phyloP scores from a whole-genome alignment of 805 yeast species.

The Priceomyces carsonii region DNA sequence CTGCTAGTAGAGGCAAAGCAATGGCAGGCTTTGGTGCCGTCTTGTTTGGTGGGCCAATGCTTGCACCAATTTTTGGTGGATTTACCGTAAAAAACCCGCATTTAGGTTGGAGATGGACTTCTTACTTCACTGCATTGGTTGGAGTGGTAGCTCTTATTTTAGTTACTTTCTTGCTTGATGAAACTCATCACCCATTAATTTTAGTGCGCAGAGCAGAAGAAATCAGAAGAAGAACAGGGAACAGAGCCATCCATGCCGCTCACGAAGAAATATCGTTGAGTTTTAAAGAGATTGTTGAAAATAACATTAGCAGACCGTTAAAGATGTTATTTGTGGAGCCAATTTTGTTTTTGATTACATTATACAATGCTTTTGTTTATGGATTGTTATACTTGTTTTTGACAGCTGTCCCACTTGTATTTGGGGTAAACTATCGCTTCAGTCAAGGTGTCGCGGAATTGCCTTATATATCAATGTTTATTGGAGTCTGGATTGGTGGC shows the following conservation, averaged over 20 bases:
- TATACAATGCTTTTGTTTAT: conserved; percentile 51
- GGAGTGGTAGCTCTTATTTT: conserved; percentile 32
- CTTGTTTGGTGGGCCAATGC: conserved; percentile 76
- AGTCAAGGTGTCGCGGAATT: conserved; percentile 66
- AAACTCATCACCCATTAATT: conserved; percentile 42
- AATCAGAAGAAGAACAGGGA: conserved; percentile 40
- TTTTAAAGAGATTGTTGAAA: conserved; percentile 34
- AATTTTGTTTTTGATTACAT: conserved; percentile 41
- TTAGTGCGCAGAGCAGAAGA: conserved; percentile 33
- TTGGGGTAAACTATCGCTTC: conserved; percentile 58
- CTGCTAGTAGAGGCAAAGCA: conserved; percentile 71
- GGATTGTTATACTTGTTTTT: conserved; percentile 48
- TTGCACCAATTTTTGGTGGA: conserved; percentile 68
- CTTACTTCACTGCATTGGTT: conserved; percentile 50
- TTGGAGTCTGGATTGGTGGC: conserved; percentile 69
- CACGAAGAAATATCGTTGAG: conserved; percentile 34
- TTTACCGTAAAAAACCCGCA: conserved; percentile 38
- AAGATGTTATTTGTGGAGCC: conserved; percentile 42
- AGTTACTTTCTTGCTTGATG: conserved; percentile 33
- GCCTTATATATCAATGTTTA: conserved; percentile 75
- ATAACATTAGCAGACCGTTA: conserved; percentile 39
- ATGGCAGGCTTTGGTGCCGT: conserved; percentile 68
- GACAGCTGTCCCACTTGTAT: conserved; percentile 45
- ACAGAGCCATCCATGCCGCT: conserved; percentile 41
- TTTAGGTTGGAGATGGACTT: conserved; percentile 60